Conservation (phyloP, 1,284 basidiomycete species). For the Athelia psychrophila region DNA sequence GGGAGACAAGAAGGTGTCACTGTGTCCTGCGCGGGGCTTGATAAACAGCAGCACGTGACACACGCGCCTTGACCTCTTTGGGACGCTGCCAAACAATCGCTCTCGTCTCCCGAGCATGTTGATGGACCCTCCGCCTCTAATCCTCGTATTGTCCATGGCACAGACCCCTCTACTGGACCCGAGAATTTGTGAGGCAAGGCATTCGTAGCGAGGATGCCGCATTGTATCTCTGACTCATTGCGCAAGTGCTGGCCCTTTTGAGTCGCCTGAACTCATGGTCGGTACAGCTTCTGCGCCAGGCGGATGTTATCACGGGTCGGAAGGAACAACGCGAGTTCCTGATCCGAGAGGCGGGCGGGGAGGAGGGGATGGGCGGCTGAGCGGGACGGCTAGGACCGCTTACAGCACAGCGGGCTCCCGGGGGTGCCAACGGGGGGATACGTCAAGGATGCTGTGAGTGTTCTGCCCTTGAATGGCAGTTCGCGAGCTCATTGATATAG, state of each 20-base stretch:
- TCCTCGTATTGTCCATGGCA: background rate
- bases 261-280: slow-evolving; percentile 32
- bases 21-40: too few relatives aligned
- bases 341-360: slow-evolving; percentile 43
- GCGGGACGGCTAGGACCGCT: slow-evolving; percentile 57
- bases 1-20: too few relatives aligned
- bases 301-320: slow-evolving; percentile 54
- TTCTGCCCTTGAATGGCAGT: background rate
- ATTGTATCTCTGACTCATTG: too few relatives aligned
- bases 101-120: too few relatives aligned
- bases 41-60: too few relatives aligned
- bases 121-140: background rate
- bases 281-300: slow-evolving; percentile 56
- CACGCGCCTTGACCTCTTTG: too few relatives aligned
- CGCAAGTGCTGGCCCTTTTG: slow-evolving; percentile 43
- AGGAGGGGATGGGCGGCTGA: slow-evolving; percentile 57
- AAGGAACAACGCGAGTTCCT: slow-evolving; percentile 58
- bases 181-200: too few relatives aligned
- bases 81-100: too few relatives aligned
- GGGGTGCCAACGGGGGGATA: slow-evolving; percentile 36
- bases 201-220: too few relatives aligned
- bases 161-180: background rate
- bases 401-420: slow-evolving; percentile 36
- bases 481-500: background rate
- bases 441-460: slow-evolving; percentile 3